Conservation (phyloP, 176 grass and related monocot genomes). For the Dactylis glomerata region DNA sequence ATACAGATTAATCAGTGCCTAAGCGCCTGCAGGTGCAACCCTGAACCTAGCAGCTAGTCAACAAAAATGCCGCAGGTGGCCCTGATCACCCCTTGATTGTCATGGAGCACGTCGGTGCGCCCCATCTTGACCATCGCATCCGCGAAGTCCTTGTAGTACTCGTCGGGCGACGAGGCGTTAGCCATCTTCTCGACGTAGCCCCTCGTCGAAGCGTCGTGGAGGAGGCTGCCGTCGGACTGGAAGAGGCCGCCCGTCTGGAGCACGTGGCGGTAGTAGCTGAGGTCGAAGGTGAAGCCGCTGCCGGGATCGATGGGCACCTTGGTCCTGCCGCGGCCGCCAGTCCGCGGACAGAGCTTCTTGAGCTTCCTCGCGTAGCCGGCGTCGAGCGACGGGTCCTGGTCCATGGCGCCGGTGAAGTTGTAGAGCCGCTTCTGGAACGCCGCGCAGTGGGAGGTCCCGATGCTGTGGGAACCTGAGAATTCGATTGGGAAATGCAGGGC, state of each 20-base stretch:
- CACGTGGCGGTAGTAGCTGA: conserved; percentile 63
- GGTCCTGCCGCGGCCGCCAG: neutral
- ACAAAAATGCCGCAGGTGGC: conserved; percentile 34
- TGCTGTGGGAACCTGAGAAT: conserved; percentile 50
- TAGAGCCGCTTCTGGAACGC: conserved; percentile 57
- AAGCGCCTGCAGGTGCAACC: neutral
- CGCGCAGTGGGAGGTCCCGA: conserved; percentile 54
- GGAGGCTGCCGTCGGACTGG: conserved; percentile 55
- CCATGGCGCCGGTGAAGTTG: conserved; percentile 59
- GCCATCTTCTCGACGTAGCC: conserved; percentile 53
- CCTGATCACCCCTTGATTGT: conserved; percentile 33
- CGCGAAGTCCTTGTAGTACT: conserved; percentile 44
- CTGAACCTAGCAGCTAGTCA: conserved; percentile 31
- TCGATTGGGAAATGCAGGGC: neutral
- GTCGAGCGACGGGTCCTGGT: conserved; percentile 53
- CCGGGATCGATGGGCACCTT: conserved; percentile 56
- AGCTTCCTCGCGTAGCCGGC: conserved; percentile 36
- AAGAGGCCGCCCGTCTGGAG: conserved; percentile 43
- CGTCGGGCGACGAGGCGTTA: conserved; percentile 36
- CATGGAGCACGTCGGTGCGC: conserved; percentile 53
- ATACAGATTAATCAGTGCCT: neutral
- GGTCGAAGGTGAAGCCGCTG: conserved; percentile 45
- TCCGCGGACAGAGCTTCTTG: conserved; percentile 33
- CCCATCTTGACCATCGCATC: conserved; percentile 58
- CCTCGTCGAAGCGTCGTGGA: conserved; percentile 40